Conservation (phyloP, 2,329 filamentous ascomycete genomes). For the Calonectria pseudoturangicola region DNA sequence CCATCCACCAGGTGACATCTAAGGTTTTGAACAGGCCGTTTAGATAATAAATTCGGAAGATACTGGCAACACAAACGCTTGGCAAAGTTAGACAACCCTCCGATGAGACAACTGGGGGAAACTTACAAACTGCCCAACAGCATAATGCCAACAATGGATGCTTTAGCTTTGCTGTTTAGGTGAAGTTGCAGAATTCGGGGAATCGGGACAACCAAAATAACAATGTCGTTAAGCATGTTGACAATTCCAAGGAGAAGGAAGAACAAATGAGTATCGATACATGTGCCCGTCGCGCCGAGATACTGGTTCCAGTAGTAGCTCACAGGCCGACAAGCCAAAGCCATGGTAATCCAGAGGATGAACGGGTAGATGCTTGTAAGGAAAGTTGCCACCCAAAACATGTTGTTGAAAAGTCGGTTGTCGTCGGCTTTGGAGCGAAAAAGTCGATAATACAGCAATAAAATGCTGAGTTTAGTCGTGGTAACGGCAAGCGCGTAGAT, state of each 20-base stretch:
- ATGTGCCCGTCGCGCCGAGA: slow-evolving; percentile 35
- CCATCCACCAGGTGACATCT: slow-evolving; percentile 43
- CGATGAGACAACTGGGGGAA: too few relatives aligned
- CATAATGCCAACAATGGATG: slow-evolving; percentile 41
- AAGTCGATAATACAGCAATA: slow-evolving; percentile 39
- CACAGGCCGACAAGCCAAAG: slow-evolving; percentile 34
- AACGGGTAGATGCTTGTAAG: slow-evolving; percentile 33
- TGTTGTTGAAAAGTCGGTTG: slow-evolving; percentile 26
- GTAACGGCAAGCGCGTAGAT: slow-evolving; percentile 40
- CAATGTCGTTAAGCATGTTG: slow-evolving; percentile 42
- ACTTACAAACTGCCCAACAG: slow-evolving; percentile 43
- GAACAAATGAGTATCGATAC: slow-evolving; percentile 39
- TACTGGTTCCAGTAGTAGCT: slow-evolving; percentile 43
- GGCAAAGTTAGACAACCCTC: neutral
- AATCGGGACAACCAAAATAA: slow-evolving; percentile 38
- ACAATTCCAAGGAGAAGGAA: slow-evolving; percentile 43
- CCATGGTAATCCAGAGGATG: slow-evolving; percentile 43
- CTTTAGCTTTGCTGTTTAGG: slow-evolving; percentile 34
- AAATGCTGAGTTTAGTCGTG: slow-evolving; percentile 39
- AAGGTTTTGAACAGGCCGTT: slow-evolving; percentile 36
- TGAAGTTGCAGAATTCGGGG: slow-evolving; percentile 39
- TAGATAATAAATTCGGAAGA: slow-evolving; percentile 43
- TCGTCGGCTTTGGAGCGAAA: slow-evolving; percentile 37
- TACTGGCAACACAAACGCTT: slow-evolving; percentile 44
- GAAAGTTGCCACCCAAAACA: slow-evolving; percentile 26